Base-by-base conservation (phyloP, 2,329 filamentous ascomycete species). In the Colletotrichum tabaci region DNA sequence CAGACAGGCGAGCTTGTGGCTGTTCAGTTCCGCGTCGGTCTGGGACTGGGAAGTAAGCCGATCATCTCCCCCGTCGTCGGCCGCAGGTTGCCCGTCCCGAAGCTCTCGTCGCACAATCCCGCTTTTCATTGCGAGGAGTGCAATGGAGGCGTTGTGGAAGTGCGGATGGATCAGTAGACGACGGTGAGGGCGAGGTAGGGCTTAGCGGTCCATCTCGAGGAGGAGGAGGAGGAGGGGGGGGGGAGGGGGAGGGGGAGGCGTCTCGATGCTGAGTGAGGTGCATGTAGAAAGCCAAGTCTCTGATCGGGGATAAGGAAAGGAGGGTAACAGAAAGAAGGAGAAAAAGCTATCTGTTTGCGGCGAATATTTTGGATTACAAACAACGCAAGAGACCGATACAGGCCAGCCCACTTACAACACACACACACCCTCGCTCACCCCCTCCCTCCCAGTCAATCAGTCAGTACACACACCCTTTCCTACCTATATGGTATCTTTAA, bases 281-380 rank as follows among this genome's bases (percentile, higher is more conserved):
- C 16, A 47, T 30, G 63, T 38, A 57, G 56, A 56, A 49, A 44
- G 64, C 64, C 55, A 57, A 61, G 64, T 52, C 38, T 18, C 12
- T 67, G 30, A 47, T 42, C 46, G 38, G 21, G 46, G 49, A 40
- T 49, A 30, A 46, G 61, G 26, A 46, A 52, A 18, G 35, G 35
- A 55, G 49, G 30, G 30, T 7, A 30, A 30, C 30, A 30, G 30
- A 9, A 30, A 30, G 30, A 30, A 30, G 30, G 30, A 30, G 30
- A 9, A 40, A n/a, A 18, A 66, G 68, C 68, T 63, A 71, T 71
- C 68, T 71, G 68, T 71, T 71, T 71, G 68, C 68, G 58, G 68
- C 38, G 50, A 9, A 30, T 9, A 68, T 62, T 53, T 40, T 62
- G 64, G 10, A 57, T 52, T 57, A 44, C 18, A 67, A 67, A 46